These are phyloP conservation scores for Ciborinia camelliae DNA, from an alignment of 2,329 filamentous ascomycete genomes.

Conservation along the genomic window DNA sequence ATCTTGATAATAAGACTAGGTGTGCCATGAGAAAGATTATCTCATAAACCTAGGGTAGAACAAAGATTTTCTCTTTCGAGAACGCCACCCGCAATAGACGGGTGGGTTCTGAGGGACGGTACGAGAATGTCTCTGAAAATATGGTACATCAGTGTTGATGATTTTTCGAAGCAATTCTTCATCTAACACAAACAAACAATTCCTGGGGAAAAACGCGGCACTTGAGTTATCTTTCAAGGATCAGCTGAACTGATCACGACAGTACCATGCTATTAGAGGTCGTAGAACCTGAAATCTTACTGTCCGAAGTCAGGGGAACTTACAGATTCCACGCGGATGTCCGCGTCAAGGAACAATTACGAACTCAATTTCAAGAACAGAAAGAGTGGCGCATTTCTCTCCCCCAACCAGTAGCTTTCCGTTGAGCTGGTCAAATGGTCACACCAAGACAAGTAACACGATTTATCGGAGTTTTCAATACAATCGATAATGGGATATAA, in stretches of 20 bases:
- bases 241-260: slow-evolving; percentile 14
- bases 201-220: background rate
- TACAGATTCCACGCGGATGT: slow-evolving; percentile 17
- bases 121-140: slow-evolving; percentile 3
- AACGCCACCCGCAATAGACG: background rate
- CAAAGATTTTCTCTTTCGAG: background rate
- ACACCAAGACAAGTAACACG: slow-evolving; percentile 7
- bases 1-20: background rate
- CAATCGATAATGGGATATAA: background rate
- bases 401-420: slow-evolving; percentile 21
- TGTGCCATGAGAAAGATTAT: slow-evolving; percentile 18
- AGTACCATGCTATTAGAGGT: slow-evolving; percentile 17
- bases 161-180: background rate
- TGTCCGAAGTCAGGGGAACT: slow-evolving; percentile 10
- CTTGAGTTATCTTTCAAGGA: background rate
- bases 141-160: slow-evolving; percentile 6
- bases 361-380: slow-evolving; percentile 6
- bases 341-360: slow-evolving; percentile 15
- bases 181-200: slow-evolving; percentile 2
- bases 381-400: background rate
- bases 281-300: slow-evolving; percentile 18
- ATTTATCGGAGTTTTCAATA: background rate
- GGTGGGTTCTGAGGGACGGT: background rate
- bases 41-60: background rate
- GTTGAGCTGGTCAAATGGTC: slow-evolving; percentile 13